These are phyloP conservation scores for Leucogyrophana mollusca DNA, from an alignment of 768 basidiomycete species.

Conservation along the genomic window DNA sequence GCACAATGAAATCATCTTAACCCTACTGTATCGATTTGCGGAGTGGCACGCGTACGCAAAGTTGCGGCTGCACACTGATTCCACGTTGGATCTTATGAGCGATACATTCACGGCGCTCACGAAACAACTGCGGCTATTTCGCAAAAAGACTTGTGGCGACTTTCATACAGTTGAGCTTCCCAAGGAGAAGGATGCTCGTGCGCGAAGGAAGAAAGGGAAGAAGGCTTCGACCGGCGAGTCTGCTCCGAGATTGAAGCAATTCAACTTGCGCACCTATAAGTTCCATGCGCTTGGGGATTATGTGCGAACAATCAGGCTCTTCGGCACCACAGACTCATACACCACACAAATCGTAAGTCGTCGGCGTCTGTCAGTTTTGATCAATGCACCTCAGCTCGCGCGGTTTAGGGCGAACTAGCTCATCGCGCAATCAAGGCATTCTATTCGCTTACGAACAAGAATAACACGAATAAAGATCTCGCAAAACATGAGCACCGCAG, in stretches of 20 bases:
- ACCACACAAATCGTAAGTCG: conserved; percentile 5
- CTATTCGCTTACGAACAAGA: conserved; percentile 38
- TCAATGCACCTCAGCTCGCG: neutral
- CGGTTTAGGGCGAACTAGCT: conserved; percentile 34
- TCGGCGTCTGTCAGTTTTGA: neutral
- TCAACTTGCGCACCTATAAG: conserved; percentile 29
- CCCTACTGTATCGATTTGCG: conserved; percentile 24
- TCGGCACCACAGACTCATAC: conserved; percentile 8
- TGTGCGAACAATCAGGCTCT: neutral
- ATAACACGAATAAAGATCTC: conserved; percentile 27
- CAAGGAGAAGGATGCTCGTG: conserved; percentile 21
- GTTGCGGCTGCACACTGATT: conserved; percentile 28
- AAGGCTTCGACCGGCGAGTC: neutral
- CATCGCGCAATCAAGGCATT: conserved; percentile 35
- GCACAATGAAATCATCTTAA: conserved; percentile 18
- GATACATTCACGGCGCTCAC: conserved; percentile 21
- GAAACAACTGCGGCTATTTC: conserved; percentile 19
- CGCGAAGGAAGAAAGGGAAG: conserved; percentile 6
- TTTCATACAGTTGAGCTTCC: conserved; percentile 31
- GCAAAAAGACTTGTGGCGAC: conserved; percentile 8
- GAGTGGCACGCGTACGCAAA: conserved; percentile 37
- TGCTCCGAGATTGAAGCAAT: conserved; percentile 8
- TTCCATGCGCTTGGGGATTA: conserved; percentile 31
- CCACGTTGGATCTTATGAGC: conserved; percentile 15
- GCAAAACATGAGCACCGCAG: conserved; percentile 16